Evolutionary conservation across 2,329 filamentous ascomycete species (phyloP), one percentile per base, ranked within the genome.

Genomic region (Pestalotiopsis sp.): DNA sequence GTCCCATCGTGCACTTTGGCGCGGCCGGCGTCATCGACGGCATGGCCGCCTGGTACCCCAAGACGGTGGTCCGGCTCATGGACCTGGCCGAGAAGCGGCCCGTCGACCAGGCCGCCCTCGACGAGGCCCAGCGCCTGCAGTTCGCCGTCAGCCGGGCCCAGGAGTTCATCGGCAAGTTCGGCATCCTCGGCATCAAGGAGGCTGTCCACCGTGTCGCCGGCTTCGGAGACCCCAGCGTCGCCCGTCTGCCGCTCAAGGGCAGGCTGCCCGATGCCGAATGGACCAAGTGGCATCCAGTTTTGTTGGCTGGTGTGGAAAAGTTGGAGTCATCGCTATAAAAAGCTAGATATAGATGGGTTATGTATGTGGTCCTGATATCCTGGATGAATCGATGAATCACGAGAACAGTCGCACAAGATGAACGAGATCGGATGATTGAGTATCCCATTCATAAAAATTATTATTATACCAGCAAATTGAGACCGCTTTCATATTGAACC

Each of bases 1-100:
- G 89, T 0, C 89, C 90, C 0, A 87, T 90, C 17, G 83, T 92
- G 1, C 80, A 87, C 45, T 86, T 92, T 69, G 89, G 89, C 61
- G 88, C 88, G 17, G 89, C 87, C 6, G 90, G 90, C 17, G 89
- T 89, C 27, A 91, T 92, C 69, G 90, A 92, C 70, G 90, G 89
- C 17, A 82, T 91, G 25, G 89, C 90, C 1, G 89, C 87, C 13
- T 86, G 90, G 76, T 92, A 88, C 76, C 90, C 90, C 17, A 88
- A 87, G 75, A 87, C 87, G 0, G 85, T 92, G 1, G 85, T 89
- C 17, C 80, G 83, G 14, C 80, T 92, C 3, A 90, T 87, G 80
- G 79, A 83, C 20, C 79, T 91, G 11, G 75, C 78, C 13, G 72
- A 76, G 13, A 76, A 78, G 68, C 75, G 75, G 14, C 76, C 78